A percentile compares a stretch with the other conserved stretches of the same genome.
These are phyloP conservation scores for Verticillium albo-atrum DNA, from an alignment of 2,329 filamentous ascomycete genomes.

Conservation along the genomic window DNA sequence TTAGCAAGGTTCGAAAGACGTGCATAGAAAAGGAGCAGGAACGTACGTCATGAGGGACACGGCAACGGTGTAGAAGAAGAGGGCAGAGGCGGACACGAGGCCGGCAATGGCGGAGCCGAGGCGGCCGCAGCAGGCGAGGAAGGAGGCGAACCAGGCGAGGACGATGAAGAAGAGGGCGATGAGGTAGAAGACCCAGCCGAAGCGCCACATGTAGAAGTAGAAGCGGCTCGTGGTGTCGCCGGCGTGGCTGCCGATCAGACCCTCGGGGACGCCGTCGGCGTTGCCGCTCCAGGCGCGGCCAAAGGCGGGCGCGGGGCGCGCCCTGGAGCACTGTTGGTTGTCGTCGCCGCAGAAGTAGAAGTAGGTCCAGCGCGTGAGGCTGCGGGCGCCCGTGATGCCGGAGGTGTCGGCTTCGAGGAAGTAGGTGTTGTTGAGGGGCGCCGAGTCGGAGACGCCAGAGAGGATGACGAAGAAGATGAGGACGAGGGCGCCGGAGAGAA, in stretches of 20 bases:
- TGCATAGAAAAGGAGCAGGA: background rate
- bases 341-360: slow-evolving; percentile 73
- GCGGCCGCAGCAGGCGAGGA: slow-evolving; percentile 67
- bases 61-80: slow-evolving; percentile 66
- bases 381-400: slow-evolving; percentile 64
- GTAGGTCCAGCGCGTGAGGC: slow-evolving; percentile 80
- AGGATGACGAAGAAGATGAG: slow-evolving; percentile 58
- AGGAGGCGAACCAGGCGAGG: slow-evolving; percentile 60
- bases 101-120: slow-evolving; percentile 65
- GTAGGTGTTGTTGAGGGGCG: slow-evolving; percentile 69
- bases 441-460: slow-evolving; percentile 41
- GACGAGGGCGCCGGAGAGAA: slow-evolving; percentile 47
- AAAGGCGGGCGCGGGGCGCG: slow-evolving; percentile 62
- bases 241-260: slow-evolving; percentile 47
- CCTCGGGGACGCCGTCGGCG: slow-evolving; percentile 36
- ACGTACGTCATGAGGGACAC: slow-evolving; percentile 72
- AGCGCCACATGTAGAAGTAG: slow-evolving; percentile 84
- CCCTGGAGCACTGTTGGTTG: slow-evolving; percentile 59
- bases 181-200: slow-evolving; percentile 89
- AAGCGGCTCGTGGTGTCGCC: slow-evolving; percentile 48
- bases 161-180: slow-evolving; percentile 77
- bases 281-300: slow-evolving; percentile 62
- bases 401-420: slow-evolving; percentile 79
- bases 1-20: background rate
- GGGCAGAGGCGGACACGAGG: slow-evolving; percentile 50